Percentiles rank a stretch among this genome's conserved stretches.
Evolutionary conservation across 208 protist genomes (phyloP).

Genomic region (Crithidia bombi): DNA sequence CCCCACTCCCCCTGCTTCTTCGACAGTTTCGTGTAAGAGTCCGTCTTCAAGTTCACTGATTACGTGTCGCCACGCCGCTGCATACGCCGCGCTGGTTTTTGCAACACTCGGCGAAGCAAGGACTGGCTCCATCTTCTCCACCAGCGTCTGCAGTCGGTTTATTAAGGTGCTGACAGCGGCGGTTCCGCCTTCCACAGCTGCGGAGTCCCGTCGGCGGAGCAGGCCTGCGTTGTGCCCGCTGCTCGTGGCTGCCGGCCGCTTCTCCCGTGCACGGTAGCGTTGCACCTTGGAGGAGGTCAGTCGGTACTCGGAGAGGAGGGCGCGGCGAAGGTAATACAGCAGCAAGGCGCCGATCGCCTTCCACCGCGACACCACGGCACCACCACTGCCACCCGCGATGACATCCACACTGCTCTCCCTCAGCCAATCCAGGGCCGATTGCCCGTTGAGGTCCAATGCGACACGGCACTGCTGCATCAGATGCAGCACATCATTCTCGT

Average conservation of each 20-base stretch:
- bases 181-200: background rate
- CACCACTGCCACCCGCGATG: background rate
- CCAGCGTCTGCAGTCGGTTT: slow-evolving; percentile 5
- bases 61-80: slow-evolving; percentile 4
- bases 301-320: slow-evolving; percentile 52
- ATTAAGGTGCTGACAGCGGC: background rate
- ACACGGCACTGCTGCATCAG: slow-evolving; percentile 57
- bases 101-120: background rate
- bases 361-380: slow-evolving; percentile 35
- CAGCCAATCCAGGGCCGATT: slow-evolving; percentile 34
- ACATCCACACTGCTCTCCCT: background rate
- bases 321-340: slow-evolving; percentile 41
- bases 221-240: background rate
- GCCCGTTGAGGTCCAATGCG: slow-evolving; percentile 65
- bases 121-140: slow-evolving; percentile 7
- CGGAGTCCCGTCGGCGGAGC: background rate
- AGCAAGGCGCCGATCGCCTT: slow-evolving; percentile 60
- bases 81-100: background rate
- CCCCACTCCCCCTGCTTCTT: background rate
- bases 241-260: background rate
- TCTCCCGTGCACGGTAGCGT: slow-evolving; percentile 13
- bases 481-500: slow-evolving; percentile 65
- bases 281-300: slow-evolving; percentile 40
- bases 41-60: slow-evolving; percentile 15
- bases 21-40: slow-evolving; percentile 15